These are phyloP conservation scores for Amylocarpus encephaloides DNA, from an alignment of 2,329 filamentous ascomycete species.

Conservation along the genomic window DNA sequence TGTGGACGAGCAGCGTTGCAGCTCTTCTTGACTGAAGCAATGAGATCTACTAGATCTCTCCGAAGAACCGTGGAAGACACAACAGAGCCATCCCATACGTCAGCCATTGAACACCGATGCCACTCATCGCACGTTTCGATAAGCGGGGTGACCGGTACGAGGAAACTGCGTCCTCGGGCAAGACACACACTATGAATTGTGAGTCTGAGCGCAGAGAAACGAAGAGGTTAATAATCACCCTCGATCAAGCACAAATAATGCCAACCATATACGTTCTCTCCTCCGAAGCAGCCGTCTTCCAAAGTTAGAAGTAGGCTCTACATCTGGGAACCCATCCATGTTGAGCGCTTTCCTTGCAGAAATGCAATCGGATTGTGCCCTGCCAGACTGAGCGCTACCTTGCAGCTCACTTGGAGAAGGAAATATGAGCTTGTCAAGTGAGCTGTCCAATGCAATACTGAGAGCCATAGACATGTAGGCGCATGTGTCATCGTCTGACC, in stretches of 20 bases:
- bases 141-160: constrained; percentile 58
- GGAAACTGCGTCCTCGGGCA: constrained; percentile 62
- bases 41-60: constrained; percentile 57
- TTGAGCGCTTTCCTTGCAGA: constrained; percentile 57
- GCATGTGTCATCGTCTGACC: constrained; percentile 67
- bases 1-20: constrained; percentile 50
- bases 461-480: constrained; percentile 64
- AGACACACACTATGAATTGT: constrained; percentile 50
- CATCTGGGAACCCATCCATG: constrained; percentile 60
- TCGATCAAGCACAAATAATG: constrained; percentile 65
- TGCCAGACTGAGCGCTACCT: constrained; percentile 38
- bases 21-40: constrained; percentile 50
- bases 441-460: constrained; percentile 63
- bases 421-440: constrained; percentile 62
- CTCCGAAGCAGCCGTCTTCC: constrained; percentile 57
- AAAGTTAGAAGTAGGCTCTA: constrained; percentile 54
- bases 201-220: constrained; percentile 10
- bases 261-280: constrained; percentile 64
- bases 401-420: constrained; percentile 44
- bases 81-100: constrained; percentile 63
- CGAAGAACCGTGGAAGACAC: constrained; percentile 65
- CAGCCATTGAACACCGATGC: constrained; percentile 57
- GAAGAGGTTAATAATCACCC: constrained; percentile 38
- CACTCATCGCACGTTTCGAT: constrained; percentile 63
- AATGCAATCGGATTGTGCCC: constrained; percentile 63